Evolutionary conservation across 257 asterid genomes (phyloP), one percentile per base, ranked within the genome.

Genomic region (Nicotiana attenuata): DNA sequence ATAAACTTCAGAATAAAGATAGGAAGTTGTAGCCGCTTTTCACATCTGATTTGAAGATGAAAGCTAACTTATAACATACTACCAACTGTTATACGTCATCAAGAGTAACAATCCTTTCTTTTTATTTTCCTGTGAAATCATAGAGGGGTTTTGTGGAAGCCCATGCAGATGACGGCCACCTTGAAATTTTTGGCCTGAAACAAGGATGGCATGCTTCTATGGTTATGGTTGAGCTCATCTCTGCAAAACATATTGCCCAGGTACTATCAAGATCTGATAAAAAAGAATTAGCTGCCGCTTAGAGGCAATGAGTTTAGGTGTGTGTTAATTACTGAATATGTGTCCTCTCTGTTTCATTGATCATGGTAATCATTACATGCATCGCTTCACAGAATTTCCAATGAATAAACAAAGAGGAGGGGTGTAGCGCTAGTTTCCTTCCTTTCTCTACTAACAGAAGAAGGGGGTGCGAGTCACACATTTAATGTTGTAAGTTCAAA

Each of bases 161-260:
- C 68, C 94, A 90, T 65, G 92, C 97, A 0, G 97, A 94, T 84
- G 97, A 94, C 41, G 97, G 98, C 73, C 86, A 79, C 56, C 56
- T 94, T 73, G 97, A 94, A 88, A 81, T 92, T 41, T 92, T 94
- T 65, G 98, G 97, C 75, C 85, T 94, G 56, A 94, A 94, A 88
- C 98, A 94, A 19, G 98, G 98, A 85, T 94, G 98, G 98, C 98
- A 94, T 86, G 98, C 98, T 81, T 94, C 98, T 33, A 91, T 94
- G 93, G 98, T 94, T 59, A 94, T 94, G 98, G 95, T 85, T 73
- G 97, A 94, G 83, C 87, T 94, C 55, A 94, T 94, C 77, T 89
- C 97, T 28, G 97, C 98, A 63, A 91, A 90, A 88, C 97, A 94
- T 90, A 89, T 94, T 33, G 97, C 97, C 6, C 99, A 93, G 99